Percentiles rank a stretch among this genome's conserved stretches.
These are phyloP conservation scores for Claviceps humidiphila DNA, from an alignment of 2,329 filamentous ascomycete genomes.

Conservation along the genomic window DNA sequence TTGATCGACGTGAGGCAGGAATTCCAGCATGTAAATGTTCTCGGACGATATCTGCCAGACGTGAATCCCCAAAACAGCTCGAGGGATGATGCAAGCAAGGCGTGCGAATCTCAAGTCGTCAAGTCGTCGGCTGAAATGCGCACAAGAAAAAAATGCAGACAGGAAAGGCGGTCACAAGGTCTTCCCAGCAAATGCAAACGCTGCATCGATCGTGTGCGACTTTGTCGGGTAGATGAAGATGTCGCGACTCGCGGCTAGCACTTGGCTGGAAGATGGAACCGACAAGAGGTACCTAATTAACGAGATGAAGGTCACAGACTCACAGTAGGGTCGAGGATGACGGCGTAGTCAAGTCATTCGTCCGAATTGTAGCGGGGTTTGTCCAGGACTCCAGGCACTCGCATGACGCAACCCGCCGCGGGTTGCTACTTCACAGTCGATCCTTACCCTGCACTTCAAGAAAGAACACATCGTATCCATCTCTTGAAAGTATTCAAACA, in stretches of 20 bases:
- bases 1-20: not conserved
- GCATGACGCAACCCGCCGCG: conserved; percentile 18
- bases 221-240: not conserved
- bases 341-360: not conserved
- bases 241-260: not conserved
- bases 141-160: not conserved
- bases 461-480: too few species aligned
- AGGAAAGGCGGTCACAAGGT: not conserved
- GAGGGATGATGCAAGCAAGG: not conserved
- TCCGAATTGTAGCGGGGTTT: too few species aligned
- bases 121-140: not conserved
- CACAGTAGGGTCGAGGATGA: not conserved
- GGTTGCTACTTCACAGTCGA: too few species aligned
- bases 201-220: not conserved
- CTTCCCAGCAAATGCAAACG: not conserved
- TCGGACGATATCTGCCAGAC: not conserved
- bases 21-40: not conserved
- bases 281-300: not conserved
- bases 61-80: not conserved
- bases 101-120: not conserved
- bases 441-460: too few species aligned
- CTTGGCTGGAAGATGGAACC: not conserved
- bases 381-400: conserved; percentile 6
- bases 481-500: too few species aligned
- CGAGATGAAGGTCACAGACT: too few species aligned